Evolutionary conservation across 257 asterid species (phyloP), one percentile per base, ranked within the genome.

Genomic region (Lithospermum erythrorhizon): DNA sequence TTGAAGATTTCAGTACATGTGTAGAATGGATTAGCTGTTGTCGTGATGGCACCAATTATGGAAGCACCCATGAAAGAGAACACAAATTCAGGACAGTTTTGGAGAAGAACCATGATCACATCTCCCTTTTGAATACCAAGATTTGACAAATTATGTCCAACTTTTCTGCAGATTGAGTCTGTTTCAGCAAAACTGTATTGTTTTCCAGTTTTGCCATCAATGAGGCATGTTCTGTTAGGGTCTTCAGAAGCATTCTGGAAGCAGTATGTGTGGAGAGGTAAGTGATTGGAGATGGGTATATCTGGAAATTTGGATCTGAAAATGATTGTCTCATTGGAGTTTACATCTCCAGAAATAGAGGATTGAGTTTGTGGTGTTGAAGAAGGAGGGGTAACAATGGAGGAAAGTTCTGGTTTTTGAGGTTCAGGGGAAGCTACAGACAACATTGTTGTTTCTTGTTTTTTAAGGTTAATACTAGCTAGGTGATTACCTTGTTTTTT

Each of bases 41-140:
- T 85, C 6, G 73, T 72, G 2, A 83, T 79, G 0, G 90, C 93
- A 0, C 95, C 96, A 51, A 85, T 73, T 81, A 81, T 82, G 6
- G 96, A 88, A 7, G 95, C 87, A 0, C 70, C 89, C 63, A 87
- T 73, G 76, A 87, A 83, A 1, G 90, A 63, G 70, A 85, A 85
- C 0, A 77, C 93, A 17, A 88, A 85, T 59, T 88, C 96, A 0
- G 90, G 75, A 61, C 83, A 83, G 45, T 87, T 88, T 58, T 81
- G 95, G 15, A 88, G 83, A 22, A 88, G 83, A 19, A 66, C 66
- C 96, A 88, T 81, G 0, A 88, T 74, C 13, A 83, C 95, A 57
- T 85, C 95, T 45, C 88, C 85, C 8, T 69, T 63, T 1, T 65
- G 23, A 53, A 88, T 57, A 0, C 95, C 93, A 57, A 77, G 78